Conservation (phyloP, 768 basidiomycete species). For the Boletus edulis region DNA sequence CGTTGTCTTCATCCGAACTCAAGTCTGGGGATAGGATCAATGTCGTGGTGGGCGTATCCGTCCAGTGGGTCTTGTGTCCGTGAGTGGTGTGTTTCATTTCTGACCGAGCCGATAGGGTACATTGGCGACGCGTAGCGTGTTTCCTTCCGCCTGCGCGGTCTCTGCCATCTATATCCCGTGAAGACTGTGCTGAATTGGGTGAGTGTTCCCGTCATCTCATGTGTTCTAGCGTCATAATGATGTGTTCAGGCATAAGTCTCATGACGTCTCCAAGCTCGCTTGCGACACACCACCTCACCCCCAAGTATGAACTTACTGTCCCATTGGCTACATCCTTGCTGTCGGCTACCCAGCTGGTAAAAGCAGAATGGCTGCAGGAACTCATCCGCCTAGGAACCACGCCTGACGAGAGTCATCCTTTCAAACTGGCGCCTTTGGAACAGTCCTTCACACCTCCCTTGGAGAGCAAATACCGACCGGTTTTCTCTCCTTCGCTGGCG, state of each 20-base stretch:
- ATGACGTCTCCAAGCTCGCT: conserved; percentile 42
- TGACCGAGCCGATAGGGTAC: conserved; percentile 35
- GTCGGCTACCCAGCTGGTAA: conserved; percentile 57
- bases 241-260: conserved; percentile 48
- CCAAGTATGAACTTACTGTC: conserved; percentile 48
- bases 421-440: conserved; percentile 44
- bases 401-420: conserved; percentile 32
- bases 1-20: conserved; percentile 40
- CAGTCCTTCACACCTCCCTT: conserved; percentile 48
- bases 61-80: conserved; percentile 42
- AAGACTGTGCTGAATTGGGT: conserved; percentile 56
- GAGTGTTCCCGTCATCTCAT: conserved; percentile 17
- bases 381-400: conserved; percentile 50
- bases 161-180: conserved; percentile 36
- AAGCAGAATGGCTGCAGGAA: conserved; percentile 64
- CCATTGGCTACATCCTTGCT: conserved; percentile 58
- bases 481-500: conserved; percentile 50
- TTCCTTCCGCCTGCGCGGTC: conserved; percentile 40
- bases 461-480: conserved; percentile 56
- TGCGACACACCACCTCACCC: conserved; percentile 64
- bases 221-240: background rate
- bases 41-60: conserved; percentile 40
- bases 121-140: conserved; percentile 52
- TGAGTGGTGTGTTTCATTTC: background rate
- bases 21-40: conserved; percentile 53